phyloP scores from a whole-genome alignment of 2,329 filamentous ascomycete species.

The Curvularia sp. region DNA sequence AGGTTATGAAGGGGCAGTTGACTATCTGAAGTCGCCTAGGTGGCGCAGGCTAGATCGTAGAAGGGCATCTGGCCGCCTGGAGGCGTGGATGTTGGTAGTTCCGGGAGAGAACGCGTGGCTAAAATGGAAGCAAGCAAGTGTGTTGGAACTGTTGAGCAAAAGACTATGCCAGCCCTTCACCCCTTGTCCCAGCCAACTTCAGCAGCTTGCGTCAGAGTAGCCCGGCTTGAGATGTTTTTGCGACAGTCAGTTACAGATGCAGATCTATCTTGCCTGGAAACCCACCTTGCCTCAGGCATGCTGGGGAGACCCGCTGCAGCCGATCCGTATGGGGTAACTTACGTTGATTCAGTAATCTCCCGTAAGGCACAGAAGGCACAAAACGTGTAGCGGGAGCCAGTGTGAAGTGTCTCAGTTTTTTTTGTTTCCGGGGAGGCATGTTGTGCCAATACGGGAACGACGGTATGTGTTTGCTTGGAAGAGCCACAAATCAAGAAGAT shows the following conservation, averaged over 20 bases:
- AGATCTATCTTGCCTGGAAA: constrained; percentile 16
- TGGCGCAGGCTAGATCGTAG: constrained; percentile 53
- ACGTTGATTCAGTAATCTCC: constrained; percentile 12
- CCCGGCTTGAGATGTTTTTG: constrained; percentile 15
- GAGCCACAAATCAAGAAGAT: not conserved
- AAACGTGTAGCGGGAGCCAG: constrained; percentile 14
- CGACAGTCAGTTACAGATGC: constrained; percentile 16
- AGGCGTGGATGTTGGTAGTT: constrained; percentile 11
- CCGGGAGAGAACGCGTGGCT: constrained; percentile 9
- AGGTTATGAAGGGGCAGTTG: constrained; percentile 49
- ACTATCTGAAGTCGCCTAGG: constrained; percentile 50
- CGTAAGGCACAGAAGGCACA: not conserved
- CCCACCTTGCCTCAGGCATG: constrained; percentile 20
- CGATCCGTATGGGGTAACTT: constrained; percentile 8
- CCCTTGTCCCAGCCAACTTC: constrained; percentile 1
- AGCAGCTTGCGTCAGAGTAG: constrained; percentile 6
- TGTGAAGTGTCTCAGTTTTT: constrained; percentile 22
- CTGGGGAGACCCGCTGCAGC: constrained; percentile 1
- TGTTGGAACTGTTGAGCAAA: constrained; percentile 5
- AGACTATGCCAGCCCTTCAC: not conserved
- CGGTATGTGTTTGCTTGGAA: constrained; percentile 2
- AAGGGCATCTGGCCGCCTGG: constrained; percentile 37
- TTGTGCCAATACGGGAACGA: constrained; percentile 17
- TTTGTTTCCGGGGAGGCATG: constrained; percentile 17
- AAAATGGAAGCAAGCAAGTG: not conserved